Evolutionary conservation across 345 rosid genomes (phyloP), one percentile per base, ranked within the genome.

Genomic region (Draba incana): DNA sequence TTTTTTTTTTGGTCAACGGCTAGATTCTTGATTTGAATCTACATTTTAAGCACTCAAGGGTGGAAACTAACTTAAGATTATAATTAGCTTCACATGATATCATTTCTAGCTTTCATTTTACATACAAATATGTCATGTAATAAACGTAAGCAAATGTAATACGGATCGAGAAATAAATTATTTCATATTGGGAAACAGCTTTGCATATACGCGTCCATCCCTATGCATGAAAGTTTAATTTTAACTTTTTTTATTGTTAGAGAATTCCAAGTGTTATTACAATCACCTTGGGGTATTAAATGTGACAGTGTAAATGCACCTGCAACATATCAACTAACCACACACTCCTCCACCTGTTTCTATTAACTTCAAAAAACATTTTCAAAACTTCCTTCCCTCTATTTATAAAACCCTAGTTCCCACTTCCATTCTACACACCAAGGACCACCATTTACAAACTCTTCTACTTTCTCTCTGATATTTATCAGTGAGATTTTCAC

Each of bases 241-340:
- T 20, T 42, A 53, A 61, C 33, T 51, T 25, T 58, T 39, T 7
- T 2, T 1, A 14, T 12, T 27, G 8, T 24, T 39, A 5, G 8
- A 59, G 52, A 61, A 67, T 74, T 60, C n/a, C 12, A 50, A 67
- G 73, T 67, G 64, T 53, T 66, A 53, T 67, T 61, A 49, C 42
- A 68, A 68, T 62, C 60, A 63, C 66, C 30, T 38, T 33, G 24
- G 69, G 46, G 61, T 69, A 57, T 75, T 69, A 69, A 75, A 75
- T 57, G 44, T 37, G 3, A 42, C 49, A 53, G 53, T 64, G 80
- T 89, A 81, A 89, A 90, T 89, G 92, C 85, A 60, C 79, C 86
- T 81, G 85, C 84, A 78, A 66, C 62, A 61, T 68, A 83, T 85
- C 95, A 87, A 85, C 96, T 79, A 89, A 90, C 97, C 65, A 54